Conservation (phyloP, 495 filamentous ascomycete genomes). For the Delitschia confertaspora region DNA sequence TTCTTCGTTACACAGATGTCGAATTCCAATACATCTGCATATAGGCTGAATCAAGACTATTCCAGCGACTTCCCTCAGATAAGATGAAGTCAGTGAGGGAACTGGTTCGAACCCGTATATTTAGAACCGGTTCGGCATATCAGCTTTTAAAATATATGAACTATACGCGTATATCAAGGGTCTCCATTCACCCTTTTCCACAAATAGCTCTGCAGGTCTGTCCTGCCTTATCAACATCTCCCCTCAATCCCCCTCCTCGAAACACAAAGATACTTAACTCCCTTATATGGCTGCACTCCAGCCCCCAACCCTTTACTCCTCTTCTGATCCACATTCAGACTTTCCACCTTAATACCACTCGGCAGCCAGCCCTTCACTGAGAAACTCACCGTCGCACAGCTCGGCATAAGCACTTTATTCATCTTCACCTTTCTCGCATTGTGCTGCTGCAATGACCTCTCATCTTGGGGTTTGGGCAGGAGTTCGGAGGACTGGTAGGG, state of each 20-base stretch:
- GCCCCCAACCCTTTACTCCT: constrained; percentile 81
- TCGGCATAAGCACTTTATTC: constrained; percentile 84
- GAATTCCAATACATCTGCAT: too few relatives aligned
- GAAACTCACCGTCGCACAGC: constrained; percentile 78
- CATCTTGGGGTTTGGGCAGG: constrained; percentile 38
- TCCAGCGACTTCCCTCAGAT: too few relatives aligned
- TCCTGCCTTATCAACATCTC: too few relatives aligned
- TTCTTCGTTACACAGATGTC: too few relatives aligned
- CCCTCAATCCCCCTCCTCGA: constrained; percentile 80
- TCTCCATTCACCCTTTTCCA: too few relatives aligned
- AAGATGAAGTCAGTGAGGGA: too few relatives aligned
- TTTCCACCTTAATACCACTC: constrained; percentile 89
- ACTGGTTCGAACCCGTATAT: too few relatives aligned
- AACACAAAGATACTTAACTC: constrained; percentile 92
- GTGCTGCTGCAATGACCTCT: constrained; percentile 32
- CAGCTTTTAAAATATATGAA: too few relatives aligned
- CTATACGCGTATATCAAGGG: too few relatives aligned
- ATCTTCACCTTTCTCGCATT: constrained; percentile 49
- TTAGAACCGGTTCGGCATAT: too few relatives aligned
- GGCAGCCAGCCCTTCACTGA: constrained; percentile 89
- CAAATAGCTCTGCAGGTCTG: too few relatives aligned
- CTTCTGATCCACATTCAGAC: constrained; percentile 71
- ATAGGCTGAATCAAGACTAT: too few relatives aligned
- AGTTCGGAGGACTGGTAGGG: constrained; percentile 21
- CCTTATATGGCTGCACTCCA: constrained; percentile 89